phyloP scores from a whole-genome alignment of 1,284 basidiomycete genomes.

The Coniferiporia sulphurascens region DNA sequence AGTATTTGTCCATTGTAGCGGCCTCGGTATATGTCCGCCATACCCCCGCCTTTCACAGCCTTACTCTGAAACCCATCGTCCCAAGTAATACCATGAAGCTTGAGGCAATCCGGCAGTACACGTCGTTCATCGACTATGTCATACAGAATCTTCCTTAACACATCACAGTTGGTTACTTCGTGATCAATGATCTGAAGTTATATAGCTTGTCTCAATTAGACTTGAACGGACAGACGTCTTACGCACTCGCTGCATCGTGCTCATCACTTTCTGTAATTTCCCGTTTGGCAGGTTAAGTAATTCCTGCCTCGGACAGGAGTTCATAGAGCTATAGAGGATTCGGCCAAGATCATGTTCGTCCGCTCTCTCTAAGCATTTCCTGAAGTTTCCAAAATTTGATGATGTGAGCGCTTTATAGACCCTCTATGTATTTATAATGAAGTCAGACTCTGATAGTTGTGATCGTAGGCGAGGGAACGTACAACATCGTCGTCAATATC shows the following conservation, averaged over 20 bases:
- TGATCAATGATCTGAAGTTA: background rate
- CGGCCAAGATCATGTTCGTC: background rate
- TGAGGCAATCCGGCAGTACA: background rate
- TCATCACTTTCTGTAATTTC: background rate
- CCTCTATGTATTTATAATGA: background rate
- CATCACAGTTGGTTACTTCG: background rate
- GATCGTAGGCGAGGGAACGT: too few relatives aligned
- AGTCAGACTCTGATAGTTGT: background rate
- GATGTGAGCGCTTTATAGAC: background rate
- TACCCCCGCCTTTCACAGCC: background rate
- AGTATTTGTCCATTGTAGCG: background rate
- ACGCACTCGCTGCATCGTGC: background rate
- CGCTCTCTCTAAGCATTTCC: background rate
- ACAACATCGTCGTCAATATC: background rate
- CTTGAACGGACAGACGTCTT: background rate
- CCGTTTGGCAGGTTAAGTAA: background rate
- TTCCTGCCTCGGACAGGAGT: background rate
- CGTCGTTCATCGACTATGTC: background rate
- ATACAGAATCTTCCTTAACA: background rate
- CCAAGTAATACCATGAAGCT: background rate
- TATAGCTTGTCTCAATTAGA: background rate
- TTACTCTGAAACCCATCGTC: background rate
- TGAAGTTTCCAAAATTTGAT: background rate
- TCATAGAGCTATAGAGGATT: background rate
- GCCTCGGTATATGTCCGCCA: background rate